Evolutionary conservation across 2,329 filamentous ascomycete species (phyloP), one percentile per base, ranked within the genome.

Genomic region (Westerdykella sp.): DNA sequence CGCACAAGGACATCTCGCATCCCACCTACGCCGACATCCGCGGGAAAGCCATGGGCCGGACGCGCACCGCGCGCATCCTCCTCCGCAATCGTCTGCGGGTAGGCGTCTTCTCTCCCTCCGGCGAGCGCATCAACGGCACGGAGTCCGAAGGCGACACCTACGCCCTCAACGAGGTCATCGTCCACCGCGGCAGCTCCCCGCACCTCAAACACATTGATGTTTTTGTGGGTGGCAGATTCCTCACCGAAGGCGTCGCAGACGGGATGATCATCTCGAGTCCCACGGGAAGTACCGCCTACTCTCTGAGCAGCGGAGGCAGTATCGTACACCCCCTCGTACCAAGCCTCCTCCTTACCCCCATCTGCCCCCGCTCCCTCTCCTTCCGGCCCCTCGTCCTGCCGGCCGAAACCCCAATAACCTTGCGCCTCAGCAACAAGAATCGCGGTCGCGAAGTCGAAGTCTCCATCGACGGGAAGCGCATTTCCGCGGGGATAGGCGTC

Each of bases 321-420:
- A 97, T 98, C 54, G 86, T 97, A 34, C 93, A 98, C 64, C 93
- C 93, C 0, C 77, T 96, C 2, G 91, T 97, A 2, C 84, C 87
- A 31, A 87, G 87, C 1, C 76, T 97, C 12, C 79, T 96, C 21
- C 79, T 98, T 44, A 98, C 93, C 0, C 90, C 93, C 18, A 96
- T 98, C 60, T 96, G 90, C 62, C 87, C 93, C 0, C 82, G 93
- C 45, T 94, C 87, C 56, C 76, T 98, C 6, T 93, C 85, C 48
- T 98, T 98, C 70, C 80, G 93, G 4, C 93, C 93, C 1, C 73
- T 98, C 0, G 89, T 97, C 2, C 74, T 98, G 2, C 90, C 93
- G 1, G 79, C 89, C 2, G 87, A 91, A 55, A 91, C 87, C 2
- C 84, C 85, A 34, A 84, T 98, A 14, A 86, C 83, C 0, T 73